Percentiles rank a stretch among this genome's conserved stretches.
phyloP scores from a whole-genome alignment of 768 basidiomycete genomes.

The Cystobasidium ongulense region DNA sequence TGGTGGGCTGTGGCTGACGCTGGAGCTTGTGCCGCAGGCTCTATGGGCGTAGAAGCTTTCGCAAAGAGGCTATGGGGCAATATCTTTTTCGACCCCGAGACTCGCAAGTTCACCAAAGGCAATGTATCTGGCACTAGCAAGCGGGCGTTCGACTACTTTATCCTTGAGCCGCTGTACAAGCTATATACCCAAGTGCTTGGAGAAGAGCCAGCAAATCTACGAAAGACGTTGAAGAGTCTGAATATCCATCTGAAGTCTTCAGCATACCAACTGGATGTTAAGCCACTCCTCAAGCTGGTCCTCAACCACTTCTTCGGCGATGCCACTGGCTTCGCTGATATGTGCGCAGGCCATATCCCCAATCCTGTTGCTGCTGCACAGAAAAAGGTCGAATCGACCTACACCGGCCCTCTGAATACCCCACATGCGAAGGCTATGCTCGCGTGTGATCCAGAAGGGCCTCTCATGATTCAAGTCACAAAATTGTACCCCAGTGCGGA shows the following conservation, averaged over 20 bases:
- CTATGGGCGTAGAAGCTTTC: constrained; percentile 73
- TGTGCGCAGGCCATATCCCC: constrained; percentile 83
- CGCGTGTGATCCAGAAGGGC: constrained; percentile 70
- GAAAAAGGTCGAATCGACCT: constrained; percentile 59
- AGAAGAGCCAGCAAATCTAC: constrained; percentile 81
- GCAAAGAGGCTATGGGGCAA: constrained; percentile 94
- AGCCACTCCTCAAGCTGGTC: constrained; percentile 85
- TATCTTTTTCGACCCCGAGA: constrained; percentile 79
- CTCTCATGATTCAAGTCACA: constrained; percentile 82
- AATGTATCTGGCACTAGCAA: constrained; percentile 54
- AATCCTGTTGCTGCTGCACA: constrained; percentile 50
- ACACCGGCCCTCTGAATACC: constrained; percentile 77
- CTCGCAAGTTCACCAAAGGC: constrained; percentile 84
- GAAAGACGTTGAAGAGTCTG: constrained; percentile 64
- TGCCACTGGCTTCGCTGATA: constrained; percentile 72
- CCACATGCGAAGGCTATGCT: constrained; percentile 71
- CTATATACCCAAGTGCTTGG: constrained; percentile 85
- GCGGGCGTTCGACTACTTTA: constrained; percentile 88
- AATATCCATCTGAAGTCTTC: constrained; percentile 80
- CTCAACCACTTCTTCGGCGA: constrained; percentile 88
- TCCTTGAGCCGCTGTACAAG: constrained; percentile 93
- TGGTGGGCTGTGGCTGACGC: too few species aligned
- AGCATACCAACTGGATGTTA: constrained; percentile 97
- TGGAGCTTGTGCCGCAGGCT: constrained; percentile 48
- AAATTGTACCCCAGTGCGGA: constrained; percentile 96